Evolutionary conservation across 2,329 filamentous ascomycete species (phyloP), one percentile per base, ranked within the genome.

Genomic region (Huntiella decipiens): DNA sequence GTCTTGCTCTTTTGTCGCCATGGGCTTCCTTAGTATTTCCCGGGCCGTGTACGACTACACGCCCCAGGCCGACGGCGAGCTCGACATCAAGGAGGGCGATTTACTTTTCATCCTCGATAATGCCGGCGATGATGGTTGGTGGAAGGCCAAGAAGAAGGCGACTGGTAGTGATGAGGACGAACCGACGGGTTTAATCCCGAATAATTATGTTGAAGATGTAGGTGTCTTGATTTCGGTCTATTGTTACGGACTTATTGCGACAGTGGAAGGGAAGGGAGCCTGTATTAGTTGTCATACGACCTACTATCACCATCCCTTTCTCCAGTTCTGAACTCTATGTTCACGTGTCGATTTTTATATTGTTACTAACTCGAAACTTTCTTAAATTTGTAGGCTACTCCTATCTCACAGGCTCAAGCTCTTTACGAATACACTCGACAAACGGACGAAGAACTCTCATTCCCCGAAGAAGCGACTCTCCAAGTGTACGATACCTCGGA

Each of bases 351-450:
- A 39, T 16, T 40, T 19, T 8, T 19, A 28, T 19, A 28, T 40
- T 19, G n/a, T 28, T 28, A 28, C 22, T 28, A 28, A 28, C 8
- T 10, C 8, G 22, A 6, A 28, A 10, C 22, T 28, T 28, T 28
- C 22, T 28, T 28, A 28, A 28, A 28, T 10, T 44, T 46, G 46
- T 52, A 79, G 71, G 73, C 75, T 48, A 63, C 67, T 58, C 74
- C 79, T 16, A 60, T 69, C 52, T 53, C 44, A 11, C 31, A 79
- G 53, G 91, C 88, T 43, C 86, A 81, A 60, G 84, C 91, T n/a
- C 73, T 96, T n/a, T 98, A 88, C 66, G 91, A 98, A 61, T 98
- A 98, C 61, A 83, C 83, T 43, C 77, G 88, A 55, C 91, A 98
- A 65, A 98, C 91, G 17, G 91, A 98, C 58, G 91, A 98, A 63